Evolutionary conservation across 1,284 basidiomycete genomes (phyloP).

Genomic region (Trichosporon inkin): DNA sequence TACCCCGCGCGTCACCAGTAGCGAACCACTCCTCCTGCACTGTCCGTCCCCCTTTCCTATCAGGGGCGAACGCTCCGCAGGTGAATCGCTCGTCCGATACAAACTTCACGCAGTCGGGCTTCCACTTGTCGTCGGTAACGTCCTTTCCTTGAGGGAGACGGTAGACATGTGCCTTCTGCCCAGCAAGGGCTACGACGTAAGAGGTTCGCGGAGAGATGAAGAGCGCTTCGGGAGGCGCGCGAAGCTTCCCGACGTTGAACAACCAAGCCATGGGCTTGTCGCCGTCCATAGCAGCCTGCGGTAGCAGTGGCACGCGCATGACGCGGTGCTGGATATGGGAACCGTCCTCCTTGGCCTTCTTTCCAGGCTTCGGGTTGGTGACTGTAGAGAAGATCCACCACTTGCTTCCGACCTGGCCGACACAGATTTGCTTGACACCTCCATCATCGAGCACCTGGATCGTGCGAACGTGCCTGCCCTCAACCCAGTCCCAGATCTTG

Average conservation of each 20-base stretch:
- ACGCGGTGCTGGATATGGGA: slow-evolving; percentile 28
- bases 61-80: slow-evolving; percentile 82
- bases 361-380: slow-evolving; percentile 23
- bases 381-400: slow-evolving; percentile 41
- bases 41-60: slow-evolving; percentile 29
- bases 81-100: slow-evolving; percentile 61
- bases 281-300: slow-evolving; percentile 1
- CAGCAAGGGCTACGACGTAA: slow-evolving; percentile 76
- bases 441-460: slow-evolving; percentile 66
- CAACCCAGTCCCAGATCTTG: slow-evolving; percentile 90
- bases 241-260: slow-evolving; percentile 35
- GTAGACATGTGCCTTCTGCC: slow-evolving; percentile 76
- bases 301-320: slow-evolving; percentile 23
- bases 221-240: slow-evolving; percentile 38
- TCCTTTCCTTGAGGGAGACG: slow-evolving; percentile 50
- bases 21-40: slow-evolving; percentile 79
- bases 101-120: slow-evolving; percentile 68
- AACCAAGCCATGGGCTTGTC: slow-evolving; percentile 19
- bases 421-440: slow-evolving; percentile 48
- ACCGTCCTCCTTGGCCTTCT: slow-evolving; percentile 19
- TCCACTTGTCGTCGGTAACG: slow-evolving; percentile 25
- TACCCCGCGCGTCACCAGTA: slow-evolving; percentile 82
- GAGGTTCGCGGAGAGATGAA: slow-evolving; percentile 66
- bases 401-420: slow-evolving; percentile 35
- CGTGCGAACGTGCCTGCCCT: slow-evolving; percentile 72